Conservation (phyloP, 2,329 filamentous ascomycete species). For the Scedosporium aurantiacum region DNA sequence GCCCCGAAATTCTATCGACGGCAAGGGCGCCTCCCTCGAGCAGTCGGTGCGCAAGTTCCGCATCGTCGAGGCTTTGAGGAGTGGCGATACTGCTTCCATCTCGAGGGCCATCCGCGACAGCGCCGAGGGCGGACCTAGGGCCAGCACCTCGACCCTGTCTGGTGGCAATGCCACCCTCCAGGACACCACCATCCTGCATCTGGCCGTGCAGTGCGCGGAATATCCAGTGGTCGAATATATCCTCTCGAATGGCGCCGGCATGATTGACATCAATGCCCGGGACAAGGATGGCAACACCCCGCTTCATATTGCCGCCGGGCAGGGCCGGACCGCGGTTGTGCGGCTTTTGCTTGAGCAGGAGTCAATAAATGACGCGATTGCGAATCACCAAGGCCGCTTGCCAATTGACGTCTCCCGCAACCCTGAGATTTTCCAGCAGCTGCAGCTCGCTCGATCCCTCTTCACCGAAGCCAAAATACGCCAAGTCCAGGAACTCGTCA, state of each 20-base stretch:
- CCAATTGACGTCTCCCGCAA: conserved; percentile 82
- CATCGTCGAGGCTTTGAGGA: conserved; percentile 83
- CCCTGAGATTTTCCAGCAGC: conserved; percentile 88
- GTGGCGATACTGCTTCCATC: conserved; percentile 82
- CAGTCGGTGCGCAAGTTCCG: conserved; percentile 92
- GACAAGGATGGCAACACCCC: conserved; percentile 93
- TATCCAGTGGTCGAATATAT: conserved; percentile 87
- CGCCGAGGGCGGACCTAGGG: conserved; percentile 37
- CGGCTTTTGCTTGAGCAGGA: conserved; percentile 72
- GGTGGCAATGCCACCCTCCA: conserved; percentile 41
- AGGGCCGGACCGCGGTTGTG: conserved; percentile 73
- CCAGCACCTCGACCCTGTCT: conserved; percentile 45
- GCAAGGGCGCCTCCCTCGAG: conserved; percentile 56
- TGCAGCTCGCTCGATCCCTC: conserved; percentile 80
- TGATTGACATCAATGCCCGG: conserved; percentile 56
- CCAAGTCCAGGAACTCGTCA: conserved; percentile 71
- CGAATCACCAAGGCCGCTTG: conserved; percentile 75
- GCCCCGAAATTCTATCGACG: conserved; percentile 15
- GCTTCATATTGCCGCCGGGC: conserved; percentile 73
- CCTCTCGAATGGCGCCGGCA: conserved; percentile 58
- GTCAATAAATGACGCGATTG: conserved; percentile 76
- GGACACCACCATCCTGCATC: conserved; percentile 82
- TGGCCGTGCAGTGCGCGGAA: conserved; percentile 93
- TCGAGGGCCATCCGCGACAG: conserved; percentile 71
- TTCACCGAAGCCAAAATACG: conserved; percentile 81